These are phyloP conservation scores for Taphrina flavorubra DNA, from an alignment of 1,139 yeast genomes.

Conservation along the genomic window DNA sequence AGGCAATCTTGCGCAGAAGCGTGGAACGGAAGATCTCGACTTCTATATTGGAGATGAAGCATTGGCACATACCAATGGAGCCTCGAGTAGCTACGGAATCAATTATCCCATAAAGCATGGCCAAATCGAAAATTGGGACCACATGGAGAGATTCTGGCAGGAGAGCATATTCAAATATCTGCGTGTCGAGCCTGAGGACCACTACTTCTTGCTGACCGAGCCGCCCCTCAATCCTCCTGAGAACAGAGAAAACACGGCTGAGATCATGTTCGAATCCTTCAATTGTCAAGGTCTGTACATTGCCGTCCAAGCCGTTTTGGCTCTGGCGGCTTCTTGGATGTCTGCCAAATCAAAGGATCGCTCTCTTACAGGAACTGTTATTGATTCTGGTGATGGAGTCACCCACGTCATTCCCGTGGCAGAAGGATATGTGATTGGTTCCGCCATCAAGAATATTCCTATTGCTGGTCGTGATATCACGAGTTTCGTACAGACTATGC, in stretches of 20 bases:
- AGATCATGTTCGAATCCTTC: constrained; percentile 97
- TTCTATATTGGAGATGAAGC: constrained; percentile 97
- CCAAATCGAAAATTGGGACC: constrained; percentile 98
- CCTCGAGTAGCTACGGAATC: constrained; percentile 62
- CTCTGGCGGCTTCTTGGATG: constrained; percentile 99
- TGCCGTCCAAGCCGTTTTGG: constrained; percentile 98
- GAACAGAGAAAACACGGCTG: constrained; percentile 97
- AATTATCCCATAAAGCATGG: constrained; percentile 96
- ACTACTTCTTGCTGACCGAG: constrained; percentile 85
- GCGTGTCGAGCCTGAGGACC: constrained; percentile 98
- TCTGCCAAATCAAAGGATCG: constrained; percentile 93
- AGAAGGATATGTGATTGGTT: constrained; percentile 97
- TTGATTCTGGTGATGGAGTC: constrained; percentile 97
- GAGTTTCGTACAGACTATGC: constrained; percentile 83
- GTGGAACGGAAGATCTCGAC: constrained; percentile 94
- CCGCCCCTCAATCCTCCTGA: constrained; percentile 99
- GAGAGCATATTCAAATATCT: constrained; percentile 92
- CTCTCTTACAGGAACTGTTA: constrained; percentile 96
- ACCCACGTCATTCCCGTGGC: constrained; percentile 99
- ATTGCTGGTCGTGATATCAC: constrained; percentile 99
- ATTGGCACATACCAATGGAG: constrained; percentile 79
- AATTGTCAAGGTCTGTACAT: constrained; percentile 98
- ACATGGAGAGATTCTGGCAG: constrained; percentile 99
- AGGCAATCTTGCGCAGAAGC: constrained; percentile 64
- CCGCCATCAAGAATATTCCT: constrained; percentile 95